Conservation (phyloP, 2,329 filamentous ascomycete species). For the Didymosphaeria variabile region DNA sequence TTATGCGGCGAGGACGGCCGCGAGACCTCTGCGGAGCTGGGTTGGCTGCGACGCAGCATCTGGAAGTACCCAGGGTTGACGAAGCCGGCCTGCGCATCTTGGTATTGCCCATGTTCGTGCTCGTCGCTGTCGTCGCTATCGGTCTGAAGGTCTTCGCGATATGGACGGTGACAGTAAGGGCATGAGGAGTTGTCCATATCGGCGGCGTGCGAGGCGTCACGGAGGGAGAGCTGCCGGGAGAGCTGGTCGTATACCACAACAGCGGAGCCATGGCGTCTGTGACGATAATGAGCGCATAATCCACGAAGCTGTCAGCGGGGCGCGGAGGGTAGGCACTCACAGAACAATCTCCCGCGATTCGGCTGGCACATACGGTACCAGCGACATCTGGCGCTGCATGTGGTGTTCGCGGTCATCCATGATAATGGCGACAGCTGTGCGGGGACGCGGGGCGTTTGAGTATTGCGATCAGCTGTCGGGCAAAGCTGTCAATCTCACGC, state of each 20-base stretch:
- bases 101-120: constrained; percentile 42
- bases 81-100: constrained; percentile 68
- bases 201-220: constrained; percentile 64
- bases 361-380: constrained; percentile 78
- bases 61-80: constrained; percentile 95
- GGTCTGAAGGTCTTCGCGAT: constrained; percentile 56
- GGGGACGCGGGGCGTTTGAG: constrained; percentile 21
- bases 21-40: constrained; percentile 59
- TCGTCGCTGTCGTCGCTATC: constrained; percentile 42
- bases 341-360: constrained; percentile 82
- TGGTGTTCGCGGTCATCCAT: constrained; percentile 45
- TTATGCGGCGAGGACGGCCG: constrained; percentile 61
- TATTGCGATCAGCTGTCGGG: constrained; percentile 14
- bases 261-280: constrained; percentile 88
- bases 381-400: constrained; percentile 62
- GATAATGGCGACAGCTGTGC: constrained; percentile 16
- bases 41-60: constrained; percentile 76
- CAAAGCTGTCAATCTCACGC: background rate
- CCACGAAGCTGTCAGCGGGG: background rate
- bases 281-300: constrained; percentile 24
- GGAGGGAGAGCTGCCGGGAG: constrained; percentile 85
- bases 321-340: constrained; percentile 60
- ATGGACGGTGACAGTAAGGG: constrained; percentile 87
- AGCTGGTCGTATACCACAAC: constrained; percentile 89
- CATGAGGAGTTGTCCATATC: constrained; percentile 73